Evolutionary conservation across 2,329 filamentous ascomycete genomes (phyloP), one percentile per base, ranked within the genome.

Genomic region (Sporothrix dimorphospora): DNA sequence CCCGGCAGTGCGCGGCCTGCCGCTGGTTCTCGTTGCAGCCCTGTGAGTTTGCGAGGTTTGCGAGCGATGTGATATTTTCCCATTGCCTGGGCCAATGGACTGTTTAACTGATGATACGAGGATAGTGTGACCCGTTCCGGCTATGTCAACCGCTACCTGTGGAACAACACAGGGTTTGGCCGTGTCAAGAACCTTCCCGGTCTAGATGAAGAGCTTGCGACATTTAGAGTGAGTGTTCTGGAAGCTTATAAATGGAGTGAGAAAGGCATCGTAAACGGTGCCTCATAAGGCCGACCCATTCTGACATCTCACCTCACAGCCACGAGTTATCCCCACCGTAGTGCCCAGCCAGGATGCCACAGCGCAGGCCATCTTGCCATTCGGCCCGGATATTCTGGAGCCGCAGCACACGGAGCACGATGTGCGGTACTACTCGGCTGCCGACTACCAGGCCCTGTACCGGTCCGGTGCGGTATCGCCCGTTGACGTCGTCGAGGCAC

Each of bases 401-500:
- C 80, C 80, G 12, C 81, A 82, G 66, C 81, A 73, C 42, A 61
- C 80, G 19, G 78, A 82, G 59, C 78, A 83, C 14, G n/a, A 24
- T 1, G 84, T 83, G 19, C 85, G 87, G 59, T 93, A 92, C 81
- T 88, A 90, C 79, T 92, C 92, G 3, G 87, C 90, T 30, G 86
- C 87, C 14, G 93, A 97, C 81, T 97, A 94, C 79, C 90, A 94
- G 79, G 86, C 88, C 69, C 87, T 92, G 53, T 97, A 94, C 82
- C 86, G 85, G 74, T 88, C 88, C 5, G 92, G 92, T 68, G 83
- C 86, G 73, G 78, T 91, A 72, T 96, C 93, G 0, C 94, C 94
- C 0, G 84, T 88, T 0, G 87, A 90, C 74, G 92, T 97, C 1
- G 87, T 86, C 14, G 88, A 94, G 79, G 86, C 88, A 0, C 83